Conservation (phyloP, 441 rosid species). For the Isatis lusitanica region DNA sequence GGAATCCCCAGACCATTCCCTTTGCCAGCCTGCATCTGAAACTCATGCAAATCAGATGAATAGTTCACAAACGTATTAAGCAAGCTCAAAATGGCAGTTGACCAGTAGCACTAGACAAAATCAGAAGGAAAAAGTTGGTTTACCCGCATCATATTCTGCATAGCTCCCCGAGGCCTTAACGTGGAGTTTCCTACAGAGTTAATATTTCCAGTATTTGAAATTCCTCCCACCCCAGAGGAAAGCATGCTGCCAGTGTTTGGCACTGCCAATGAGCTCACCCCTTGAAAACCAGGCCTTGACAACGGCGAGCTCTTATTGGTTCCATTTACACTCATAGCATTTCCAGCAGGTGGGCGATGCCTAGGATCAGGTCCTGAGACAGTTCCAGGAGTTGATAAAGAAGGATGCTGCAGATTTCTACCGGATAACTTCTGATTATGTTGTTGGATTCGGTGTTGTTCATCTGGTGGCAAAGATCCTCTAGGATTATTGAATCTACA, state of each 20-base stretch:
- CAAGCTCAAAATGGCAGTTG: slow-evolving; percentile 19
- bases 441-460: slow-evolving; percentile 75
- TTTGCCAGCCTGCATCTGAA: slow-evolving; percentile 54
- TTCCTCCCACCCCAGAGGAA: slow-evolving; percentile 61
- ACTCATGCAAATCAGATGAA: background rate
- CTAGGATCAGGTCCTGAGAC: slow-evolving; percentile 51
- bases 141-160: slow-evolving; percentile 72
- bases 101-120: slow-evolving; percentile 25
- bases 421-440: slow-evolving; percentile 62
- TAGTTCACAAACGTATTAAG: background rate
- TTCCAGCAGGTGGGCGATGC: slow-evolving; percentile 61
- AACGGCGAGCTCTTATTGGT: slow-evolving; percentile 63
- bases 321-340: slow-evolving; percentile 61
- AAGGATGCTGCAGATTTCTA: slow-evolving; percentile 69
- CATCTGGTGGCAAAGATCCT: slow-evolving; percentile 63
- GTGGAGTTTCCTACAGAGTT: slow-evolving; percentile 69
- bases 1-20: slow-evolving; percentile 62
- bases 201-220: slow-evolving; percentile 57
- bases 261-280: slow-evolving; percentile 60
- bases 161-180: slow-evolving; percentile 66
- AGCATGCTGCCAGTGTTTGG: slow-evolving; percentile 65
- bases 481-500: slow-evolving; percentile 67
- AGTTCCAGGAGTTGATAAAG: slow-evolving; percentile 61
- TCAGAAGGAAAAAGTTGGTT: slow-evolving; percentile 24
- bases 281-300: slow-evolving; percentile 76